Evolutionary conservation across 1,139 yeast species (phyloP), one percentile per base, ranked within the genome.

Genomic region (Blastobotrys indianensis): DNA sequence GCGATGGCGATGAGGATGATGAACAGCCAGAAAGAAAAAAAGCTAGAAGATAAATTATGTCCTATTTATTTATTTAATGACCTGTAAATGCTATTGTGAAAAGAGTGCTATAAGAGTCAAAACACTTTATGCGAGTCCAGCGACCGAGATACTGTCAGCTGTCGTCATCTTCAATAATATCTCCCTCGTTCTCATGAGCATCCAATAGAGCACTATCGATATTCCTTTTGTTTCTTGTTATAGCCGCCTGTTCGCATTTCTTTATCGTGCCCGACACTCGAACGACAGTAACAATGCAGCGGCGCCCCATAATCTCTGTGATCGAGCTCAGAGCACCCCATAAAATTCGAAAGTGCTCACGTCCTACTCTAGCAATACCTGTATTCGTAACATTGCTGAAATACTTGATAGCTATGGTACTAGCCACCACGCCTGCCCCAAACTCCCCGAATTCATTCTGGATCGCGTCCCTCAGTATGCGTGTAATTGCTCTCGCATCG

Each of bases 181-280:
- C 13, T 23, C 41, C 20, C 20, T 36, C 30, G 12, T 23, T 40
- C 5, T 44, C 31, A 7, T 43, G 39, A 12, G 25, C 36, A 20
- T 39, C 29, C 20, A 44, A 23, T 28, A 44, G 30, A 3, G 42
- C 43, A 36, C 33, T 37, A 10, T 44, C 46, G 20, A 65, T 48
- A 12, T 56, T 50, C 15, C 59, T 46, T 72, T 74, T 51, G 42
- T 65, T 58, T 16, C 60, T 49, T 11, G 53, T 75, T 63, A 55
- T 70, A 56, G 51, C 82, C 51, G 71, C 77, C 54, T 80, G 75
- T 61, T 88, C 94, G 58, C 94, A 76, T 60, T 87, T 87, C 61
- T 82, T 83, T 39, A 92, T 88, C 0, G 97, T 88, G 0, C 97
- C 97, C 57, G 95, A 82, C 0, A 86, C 80, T 51, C 85, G 82